Percentiles rank a stretch among this genome's conserved stretches.
phyloP scores from a whole-genome alignment of 441 rosid genomes.

The Metrosideros polymorpha region DNA sequence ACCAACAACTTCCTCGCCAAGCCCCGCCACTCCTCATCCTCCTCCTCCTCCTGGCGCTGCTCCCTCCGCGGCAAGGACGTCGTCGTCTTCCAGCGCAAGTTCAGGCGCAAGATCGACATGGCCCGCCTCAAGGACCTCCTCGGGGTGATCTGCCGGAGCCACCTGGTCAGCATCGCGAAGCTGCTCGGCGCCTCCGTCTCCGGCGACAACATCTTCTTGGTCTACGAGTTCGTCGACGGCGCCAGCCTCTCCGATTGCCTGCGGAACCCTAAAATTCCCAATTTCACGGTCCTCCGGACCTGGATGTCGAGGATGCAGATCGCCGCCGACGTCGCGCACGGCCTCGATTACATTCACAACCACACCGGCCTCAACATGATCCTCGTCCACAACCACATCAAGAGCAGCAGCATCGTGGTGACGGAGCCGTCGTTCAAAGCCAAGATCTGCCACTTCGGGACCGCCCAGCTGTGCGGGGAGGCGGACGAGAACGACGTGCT shows the following conservation, averaged over 20 bases:
- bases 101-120: slow-evolving; percentile 34
- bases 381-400: slow-evolving; percentile 62
- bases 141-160: slow-evolving; percentile 55
- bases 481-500: slow-evolving; percentile 15
- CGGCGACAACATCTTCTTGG: slow-evolving; percentile 58
- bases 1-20: slow-evolving; percentile 79
- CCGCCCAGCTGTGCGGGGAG: slow-evolving; percentile 76
- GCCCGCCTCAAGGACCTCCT: slow-evolving; percentile 36
- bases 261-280: slow-evolving; percentile 46
- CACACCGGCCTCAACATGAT: slow-evolving; percentile 50
- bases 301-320: slow-evolving; percentile 80
- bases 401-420: slow-evolving; percentile 52
- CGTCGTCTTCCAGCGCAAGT: slow-evolving; percentile 63
- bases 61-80: slow-evolving; percentile 44
- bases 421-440: slow-evolving; percentile 58
- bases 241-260: slow-evolving; percentile 54
- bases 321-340: slow-evolving; percentile 69
- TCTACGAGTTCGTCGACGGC: slow-evolving; percentile 52
- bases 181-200: slow-evolving; percentile 71
- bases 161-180: slow-evolving; percentile 50
- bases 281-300: slow-evolving; percentile 52
- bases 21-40: slow-evolving; percentile 37
- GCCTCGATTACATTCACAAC: slow-evolving; percentile 80
- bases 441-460: slow-evolving; percentile 68
- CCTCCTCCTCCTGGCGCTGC: slow-evolving; percentile 77